Evolutionary conservation across 2,329 filamentous ascomycete genomes (phyloP).

Genomic region (Cylindrodendrum hubeiense): DNA sequence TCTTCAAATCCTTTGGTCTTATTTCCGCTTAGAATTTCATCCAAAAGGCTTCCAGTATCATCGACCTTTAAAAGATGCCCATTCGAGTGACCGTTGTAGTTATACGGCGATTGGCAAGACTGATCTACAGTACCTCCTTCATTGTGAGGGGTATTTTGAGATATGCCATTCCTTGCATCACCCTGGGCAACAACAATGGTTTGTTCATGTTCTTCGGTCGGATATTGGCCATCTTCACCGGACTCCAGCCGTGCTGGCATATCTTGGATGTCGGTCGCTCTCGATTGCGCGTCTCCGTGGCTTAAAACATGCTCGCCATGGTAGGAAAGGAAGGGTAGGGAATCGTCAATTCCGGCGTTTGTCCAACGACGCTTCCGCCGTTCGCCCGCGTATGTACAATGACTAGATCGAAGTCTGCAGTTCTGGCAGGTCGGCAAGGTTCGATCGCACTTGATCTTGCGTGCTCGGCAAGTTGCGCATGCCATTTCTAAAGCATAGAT

Average conservation of each 20-base stretch:
- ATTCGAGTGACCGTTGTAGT: neutral
- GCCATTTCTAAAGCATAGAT: neutral
- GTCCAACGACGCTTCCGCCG: neutral
- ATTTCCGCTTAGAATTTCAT: neutral
- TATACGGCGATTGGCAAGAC: neutral
- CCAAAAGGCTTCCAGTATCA: neutral
- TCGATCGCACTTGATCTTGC: conserved; percentile 22
- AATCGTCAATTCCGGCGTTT: neutral
- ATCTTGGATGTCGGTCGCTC: no score
- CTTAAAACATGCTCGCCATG: no score
- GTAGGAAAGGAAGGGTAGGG: no score
- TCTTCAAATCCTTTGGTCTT: neutral
- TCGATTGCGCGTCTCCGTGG: no score
- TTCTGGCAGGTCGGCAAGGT: conserved; percentile 8
- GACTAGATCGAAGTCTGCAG: conserved; percentile 9
- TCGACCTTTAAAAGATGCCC: no score
- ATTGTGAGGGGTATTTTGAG: no score
- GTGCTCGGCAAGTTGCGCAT: conserved; percentile 10
- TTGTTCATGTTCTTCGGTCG: no score
- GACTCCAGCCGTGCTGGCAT: no score
- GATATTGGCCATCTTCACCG: no score
- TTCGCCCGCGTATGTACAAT: conserved; percentile 18
- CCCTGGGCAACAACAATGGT: no score
- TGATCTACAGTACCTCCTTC: no score
- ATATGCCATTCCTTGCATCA: no score